Evolutionary conservation across 1,284 basidiomycete genomes (phyloP), one percentile per base, ranked within the genome.

Genomic region (Pyrrhoderma noxium): DNA sequence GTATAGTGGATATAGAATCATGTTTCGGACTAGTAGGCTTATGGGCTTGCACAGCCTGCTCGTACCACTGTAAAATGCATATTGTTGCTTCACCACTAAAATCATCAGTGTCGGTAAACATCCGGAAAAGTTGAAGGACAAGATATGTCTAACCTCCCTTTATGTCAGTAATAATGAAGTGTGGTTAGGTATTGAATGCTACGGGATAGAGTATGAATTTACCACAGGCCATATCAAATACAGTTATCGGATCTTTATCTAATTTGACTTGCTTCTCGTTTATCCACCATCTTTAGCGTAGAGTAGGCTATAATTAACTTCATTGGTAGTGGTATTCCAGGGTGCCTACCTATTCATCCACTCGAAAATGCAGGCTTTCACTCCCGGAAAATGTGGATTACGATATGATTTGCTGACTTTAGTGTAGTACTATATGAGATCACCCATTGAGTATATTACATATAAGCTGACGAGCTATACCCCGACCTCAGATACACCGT

Each of bases 321-420:
- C 64, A 60, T 62, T 60, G 39, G 19, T 21, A 19, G 21, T 45
- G 35, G 21, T 27, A 18, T 16, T 37, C 35, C 16, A 39, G 25
- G 50, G 14, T 21, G 48, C 53, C 22, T 19, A 75, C 76, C 66
- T 72, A 61, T 75, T 76, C 8, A 81, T 62, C 74, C 77, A 79
- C 35, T 70, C 61, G 55, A 73, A 73, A 40, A 78, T 59, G 56
- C 79, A 80, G 34, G 73, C 74, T 55, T 78, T 74, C 45, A 87
- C 73, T 2, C 81, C 83, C 0, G 78, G 79, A 56, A 79, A 85
- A 65, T 86, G 85, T 0, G 84, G 83, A 59, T 87, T 88, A 19
- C 83, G 76, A 63, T 87, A 86, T 8, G 75, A 77, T 16, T 76
- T 67, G 11, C 77, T 76, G 1, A 85, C 80, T 67, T 77, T 67